Conservation (phyloP, 2,329 filamentous ascomycete species). For the Pseudogymnoascus sp. region DNA sequence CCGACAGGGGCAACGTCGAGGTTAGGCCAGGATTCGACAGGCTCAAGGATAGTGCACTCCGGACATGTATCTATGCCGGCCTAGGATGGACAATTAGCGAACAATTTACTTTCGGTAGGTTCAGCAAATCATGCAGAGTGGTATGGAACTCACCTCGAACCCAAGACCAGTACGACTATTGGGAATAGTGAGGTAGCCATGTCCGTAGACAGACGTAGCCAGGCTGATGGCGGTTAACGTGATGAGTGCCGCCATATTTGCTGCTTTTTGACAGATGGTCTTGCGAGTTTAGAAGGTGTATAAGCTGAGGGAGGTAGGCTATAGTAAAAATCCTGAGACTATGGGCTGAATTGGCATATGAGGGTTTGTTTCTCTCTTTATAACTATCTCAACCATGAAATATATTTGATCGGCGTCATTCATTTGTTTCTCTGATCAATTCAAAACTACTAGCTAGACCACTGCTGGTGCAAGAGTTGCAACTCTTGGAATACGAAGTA, state of each 20-base stretch:
- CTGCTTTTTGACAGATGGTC: background rate
- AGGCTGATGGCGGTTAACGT: background rate
- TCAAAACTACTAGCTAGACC: background rate
- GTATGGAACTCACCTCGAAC: conserved; percentile 30
- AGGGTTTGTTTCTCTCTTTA: background rate
- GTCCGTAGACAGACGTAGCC: conserved; percentile 26
- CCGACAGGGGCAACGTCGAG: conserved; percentile 38
- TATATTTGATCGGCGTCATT: background rate
- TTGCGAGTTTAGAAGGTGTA: background rate
- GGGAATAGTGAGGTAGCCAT: conserved; percentile 39
- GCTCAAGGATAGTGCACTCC: conserved; percentile 47
- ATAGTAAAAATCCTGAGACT: background rate
- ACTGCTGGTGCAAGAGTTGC: background rate
- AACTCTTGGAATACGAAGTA: background rate
- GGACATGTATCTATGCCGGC: conserved; percentile 43
- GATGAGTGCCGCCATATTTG: background rate
- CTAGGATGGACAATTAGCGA: conserved; percentile 23
- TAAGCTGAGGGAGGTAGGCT: background rate
- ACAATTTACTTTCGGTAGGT: background rate
- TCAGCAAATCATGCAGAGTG: background rate
- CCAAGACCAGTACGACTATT: conserved; percentile 38
- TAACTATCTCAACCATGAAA: background rate
- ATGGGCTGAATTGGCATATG: background rate
- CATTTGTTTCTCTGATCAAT: background rate
- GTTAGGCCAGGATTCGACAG: conserved; percentile 42